Evolutionary conservation across 106 monocot genomes (phyloP), one percentile per base, ranked within the genome.

Genomic region (Dendrobium huoshanense): DNA sequence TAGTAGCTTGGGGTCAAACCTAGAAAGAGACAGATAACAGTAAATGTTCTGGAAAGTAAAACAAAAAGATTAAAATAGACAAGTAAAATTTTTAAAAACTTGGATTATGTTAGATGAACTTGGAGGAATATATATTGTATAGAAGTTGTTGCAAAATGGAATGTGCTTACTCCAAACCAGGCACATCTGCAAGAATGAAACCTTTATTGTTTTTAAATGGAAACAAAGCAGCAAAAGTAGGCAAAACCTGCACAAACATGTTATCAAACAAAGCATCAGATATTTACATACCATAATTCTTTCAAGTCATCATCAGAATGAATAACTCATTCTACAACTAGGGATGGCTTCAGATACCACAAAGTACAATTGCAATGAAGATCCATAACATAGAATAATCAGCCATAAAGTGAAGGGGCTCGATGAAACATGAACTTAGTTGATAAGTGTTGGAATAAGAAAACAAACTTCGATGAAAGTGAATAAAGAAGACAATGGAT

Each of bases 171-270:
- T 87, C 74, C 77, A 99, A 85, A 37, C 87, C 87, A 79, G 87
- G 83, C 65, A 99, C 75, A 77, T 81, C 91, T 41, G 64, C 51
- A 75, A 91, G 67, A 25, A 78, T 81, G 76, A 85, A 31, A 25
- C 84, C 86, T 15, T 88, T 82, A 24, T 33, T 75, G 51, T 73
- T 90, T 47, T 80, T 81, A 65, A 81, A 90, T 47, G 87, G 88
- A 87, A 95, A 95, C 9, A 86, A 31, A 79, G 91, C 78, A 68
- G 81, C 88, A 87, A 95, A 99, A 79, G 95, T 99, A 64, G 99
- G 99, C 79, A 99, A 87, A 81, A 91, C 95, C 99, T 99, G 92
- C 82, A 90, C 72, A 73, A 78, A 19, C 15, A 55, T 4, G 29
- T 70, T 55, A 22, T 33, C 77, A n/a, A n/a, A 27, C 77, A n/a